A percentile compares a stretch with the other conserved stretches of the same genome.
Evolutionary conservation across 2,329 filamentous ascomycete species (phyloP).

Genomic region (Aspergillus oerlinghausenensis): DNA sequence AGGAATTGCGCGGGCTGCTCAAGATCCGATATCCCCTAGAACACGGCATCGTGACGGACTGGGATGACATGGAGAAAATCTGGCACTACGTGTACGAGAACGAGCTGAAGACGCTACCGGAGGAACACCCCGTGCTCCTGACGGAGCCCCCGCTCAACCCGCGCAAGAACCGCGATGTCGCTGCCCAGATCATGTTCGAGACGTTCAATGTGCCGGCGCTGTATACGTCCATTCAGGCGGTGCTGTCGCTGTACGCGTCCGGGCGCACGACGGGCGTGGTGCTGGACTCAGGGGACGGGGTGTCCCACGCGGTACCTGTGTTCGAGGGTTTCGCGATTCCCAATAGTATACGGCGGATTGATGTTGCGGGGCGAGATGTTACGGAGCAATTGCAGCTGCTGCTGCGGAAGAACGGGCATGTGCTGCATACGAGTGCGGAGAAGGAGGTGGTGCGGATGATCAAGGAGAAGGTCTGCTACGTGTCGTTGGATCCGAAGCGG

Average conservation of each 20-base stretch:
- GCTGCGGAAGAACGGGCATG: conserved; percentile 83
- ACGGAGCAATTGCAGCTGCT: conserved; percentile 92
- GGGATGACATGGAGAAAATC: conserved; percentile 99
- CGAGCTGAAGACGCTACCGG: conserved; percentile 91
- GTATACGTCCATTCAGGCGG: conserved; percentile 95
- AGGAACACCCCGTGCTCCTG: conserved; percentile 96
- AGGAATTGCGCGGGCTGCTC: conserved; percentile 83
- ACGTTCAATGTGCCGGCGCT: conserved; percentile 97
- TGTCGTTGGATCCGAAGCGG: conserved; percentile 82
- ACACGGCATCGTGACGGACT: conserved; percentile 97
- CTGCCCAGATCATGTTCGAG: conserved; percentile 96
- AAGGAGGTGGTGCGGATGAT: conserved; percentile 98
- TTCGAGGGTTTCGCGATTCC: conserved; percentile 98
- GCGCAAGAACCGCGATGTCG: conserved; percentile 89
- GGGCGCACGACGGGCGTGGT: conserved; percentile 95
- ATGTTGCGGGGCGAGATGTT: conserved; percentile 92
- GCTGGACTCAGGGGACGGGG: conserved; percentile 89
- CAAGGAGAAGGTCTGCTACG: conserved; percentile 91
- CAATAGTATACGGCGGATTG: conserved; percentile 89
- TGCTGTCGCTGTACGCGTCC: conserved; percentile 91
- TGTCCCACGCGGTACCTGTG: conserved; percentile 94
- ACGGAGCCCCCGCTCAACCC: conserved; percentile 96
- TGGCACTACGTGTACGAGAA: conserved; percentile 98
- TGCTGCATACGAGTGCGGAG: conserved; percentile 96
- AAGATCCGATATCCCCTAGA: conserved; percentile 96